phyloP scores from a whole-genome alignment of 2,329 filamentous ascomycete species.

The Cladosporium austrohemisphaericum region DNA sequence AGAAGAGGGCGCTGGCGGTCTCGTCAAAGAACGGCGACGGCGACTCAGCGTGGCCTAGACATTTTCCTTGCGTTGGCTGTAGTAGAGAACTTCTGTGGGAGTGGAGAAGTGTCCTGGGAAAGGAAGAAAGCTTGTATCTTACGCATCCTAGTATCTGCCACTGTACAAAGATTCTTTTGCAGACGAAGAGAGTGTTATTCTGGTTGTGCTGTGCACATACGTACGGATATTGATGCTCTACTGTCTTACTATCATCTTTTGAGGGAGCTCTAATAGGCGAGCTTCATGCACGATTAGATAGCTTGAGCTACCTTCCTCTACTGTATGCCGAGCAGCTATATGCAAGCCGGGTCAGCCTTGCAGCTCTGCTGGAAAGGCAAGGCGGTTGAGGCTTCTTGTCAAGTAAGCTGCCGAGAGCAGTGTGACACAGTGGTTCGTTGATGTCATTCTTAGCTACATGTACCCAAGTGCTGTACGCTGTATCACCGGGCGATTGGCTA shows the following conservation, averaged over 20 bases:
- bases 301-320: slow-evolving; percentile 2
- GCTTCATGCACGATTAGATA: not conserved
- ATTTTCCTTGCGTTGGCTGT: slow-evolving; percentile 15
- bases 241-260: not conserved
- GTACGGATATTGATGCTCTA: not conserved
- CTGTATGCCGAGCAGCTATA: not conserved
- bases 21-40: not conserved
- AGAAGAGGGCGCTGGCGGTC: not conserved
- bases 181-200: no score
- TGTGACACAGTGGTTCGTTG: no score
- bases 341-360: slow-evolving; percentile 1
- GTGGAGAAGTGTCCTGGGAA: slow-evolving; percentile 3
- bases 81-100: slow-evolving; percentile 8
- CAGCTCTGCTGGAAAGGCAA: no score
- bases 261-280: not conserved
- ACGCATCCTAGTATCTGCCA: slow-evolving; percentile 15
- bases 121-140: slow-evolving; percentile 4
- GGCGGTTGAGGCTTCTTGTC: no score
- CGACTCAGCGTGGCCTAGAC: not conserved
- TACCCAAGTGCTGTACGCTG: no score
- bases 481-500: no score
- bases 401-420: no score
- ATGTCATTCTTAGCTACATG: no score
- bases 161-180: slow-evolving; percentile 15
- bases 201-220: no score